Conservation (phyloP, 179 eudicot species). For the Silene coronaria region DNA sequence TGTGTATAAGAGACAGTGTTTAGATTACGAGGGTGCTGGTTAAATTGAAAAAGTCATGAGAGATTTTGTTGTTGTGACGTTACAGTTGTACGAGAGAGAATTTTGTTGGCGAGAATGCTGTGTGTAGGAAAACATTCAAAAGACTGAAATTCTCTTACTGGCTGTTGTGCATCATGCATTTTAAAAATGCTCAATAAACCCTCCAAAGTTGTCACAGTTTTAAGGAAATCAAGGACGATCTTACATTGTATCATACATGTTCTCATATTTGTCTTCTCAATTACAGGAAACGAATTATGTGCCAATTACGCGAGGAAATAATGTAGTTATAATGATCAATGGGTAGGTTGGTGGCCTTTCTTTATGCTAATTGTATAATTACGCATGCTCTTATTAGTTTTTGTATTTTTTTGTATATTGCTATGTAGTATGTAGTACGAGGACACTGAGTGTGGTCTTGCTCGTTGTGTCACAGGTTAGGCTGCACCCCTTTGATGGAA, state of each 20-base stretch:
- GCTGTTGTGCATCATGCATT: not conserved
- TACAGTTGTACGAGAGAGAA: not conserved
- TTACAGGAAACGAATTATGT: slow-evolving; percentile 79
- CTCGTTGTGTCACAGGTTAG: slow-evolving; percentile 51
- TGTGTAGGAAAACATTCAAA: not conserved
- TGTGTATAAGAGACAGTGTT: too few species aligned
- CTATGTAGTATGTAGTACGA: not conserved
- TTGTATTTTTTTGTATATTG: not conserved
- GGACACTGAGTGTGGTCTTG: not conserved
- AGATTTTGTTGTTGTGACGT: not conserved
- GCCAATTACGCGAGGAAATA: slow-evolving; percentile 80
- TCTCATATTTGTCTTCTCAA: slow-evolving; percentile 15
- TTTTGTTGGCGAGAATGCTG: not conserved
- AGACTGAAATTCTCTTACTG: not conserved
- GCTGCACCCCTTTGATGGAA: slow-evolving; percentile 90
- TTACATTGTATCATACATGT: not conserved
- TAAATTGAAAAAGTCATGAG: not conserved
- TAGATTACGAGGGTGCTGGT: not conserved
- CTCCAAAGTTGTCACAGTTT: not conserved
- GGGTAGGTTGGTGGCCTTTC: slow-evolving; percentile 49
- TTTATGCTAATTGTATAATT: not conserved
- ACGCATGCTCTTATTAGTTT: slow-evolving; percentile 7
- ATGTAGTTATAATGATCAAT: slow-evolving; percentile 81
- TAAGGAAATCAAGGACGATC: not conserved
- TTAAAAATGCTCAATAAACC: not conserved